Base-by-base conservation (phyloP, 1,284 basidiomycete genomes). In the Xerocomus minutiporus region DNA sequence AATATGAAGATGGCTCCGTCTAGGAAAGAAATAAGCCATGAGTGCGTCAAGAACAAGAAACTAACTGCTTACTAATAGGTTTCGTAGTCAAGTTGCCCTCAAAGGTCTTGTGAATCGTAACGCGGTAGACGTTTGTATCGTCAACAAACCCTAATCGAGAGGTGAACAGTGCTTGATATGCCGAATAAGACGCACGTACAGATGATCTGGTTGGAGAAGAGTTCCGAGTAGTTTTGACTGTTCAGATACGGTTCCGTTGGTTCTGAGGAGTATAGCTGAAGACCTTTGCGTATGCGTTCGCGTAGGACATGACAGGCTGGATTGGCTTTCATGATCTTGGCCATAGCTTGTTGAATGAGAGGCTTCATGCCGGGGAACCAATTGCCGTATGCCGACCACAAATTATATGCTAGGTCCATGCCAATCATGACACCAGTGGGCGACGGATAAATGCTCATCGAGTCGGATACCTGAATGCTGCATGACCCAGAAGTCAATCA, bases 361-460 rank as follows among this genome's bases (percentile, higher is more conserved):
- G 96, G 93, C 76, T 99, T 99, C 81, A 96, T 84, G 50, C 96
- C 96, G 15, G 97, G 96, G 88, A 98, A 97, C 93, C 94, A 99
- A 70, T 97, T 96, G 56, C 96, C 97, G 67, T 97, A 99, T 1
- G 93, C 96, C n/a, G 93, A 95, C 88, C 97, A 97, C 57, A 98
- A 71, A 74, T 97, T 99, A 78, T 99, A 99, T 0, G 96, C 95
- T 55, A 99, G 74, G 70, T 99, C 94, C 84, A 99, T 93, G 68
- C 93, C 96, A 59, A 99, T 94, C 82, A 99, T 91, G 51, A 97
- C 87, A 78, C 97, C 97, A 36, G 96, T 99, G 0, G 96, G 94
- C 36, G 94, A 97, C 5, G 95, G 95, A 73, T 98, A 98, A 67
- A 98, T 97, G 63, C 93, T 97, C 84, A 96, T 97, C 5, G 88